phyloP scores from a whole-genome alignment of 805 yeast genomes.

The Wickerhamiella parazyma region DNA sequence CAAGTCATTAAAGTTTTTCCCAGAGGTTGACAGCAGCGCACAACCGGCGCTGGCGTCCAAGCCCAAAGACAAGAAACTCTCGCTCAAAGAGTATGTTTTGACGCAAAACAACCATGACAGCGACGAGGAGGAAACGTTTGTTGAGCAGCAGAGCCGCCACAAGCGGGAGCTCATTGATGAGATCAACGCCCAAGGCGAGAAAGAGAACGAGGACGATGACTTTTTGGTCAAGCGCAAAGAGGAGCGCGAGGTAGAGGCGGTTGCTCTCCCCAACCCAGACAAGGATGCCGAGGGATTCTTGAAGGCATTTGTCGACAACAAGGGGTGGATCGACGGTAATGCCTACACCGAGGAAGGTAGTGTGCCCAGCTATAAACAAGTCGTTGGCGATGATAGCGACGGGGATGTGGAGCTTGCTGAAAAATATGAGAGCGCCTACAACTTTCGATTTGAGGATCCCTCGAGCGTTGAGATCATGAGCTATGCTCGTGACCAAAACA shows the following conservation, averaged over 20 bases:
- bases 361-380: conserved; percentile 24
- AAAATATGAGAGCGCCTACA: conserved; percentile 79
- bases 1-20: conserved; percentile 60
- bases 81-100: conserved; percentile 75
- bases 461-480: conserved; percentile 80
- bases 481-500: conserved; percentile 86
- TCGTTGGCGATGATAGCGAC: conserved; percentile 32
- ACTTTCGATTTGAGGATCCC: conserved; percentile 90
- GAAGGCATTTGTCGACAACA: conserved; percentile 53
- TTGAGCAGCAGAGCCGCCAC: conserved; percentile 61
- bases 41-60: conserved; percentile 9
- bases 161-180: conserved; percentile 60
- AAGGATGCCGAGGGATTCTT: conserved; percentile 55
- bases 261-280: conserved; percentile 51
- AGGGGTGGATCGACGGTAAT: conserved; percentile 76
- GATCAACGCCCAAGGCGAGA: conserved; percentile 33
- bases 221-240: conserved; percentile 49
- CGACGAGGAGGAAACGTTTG: conserved; percentile 36
- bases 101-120: conserved; percentile 45
- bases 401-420: conserved; percentile 80
- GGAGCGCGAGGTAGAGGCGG: conserved; percentile 23
- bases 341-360: conserved; percentile 35
- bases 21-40: conserved; percentile 39
- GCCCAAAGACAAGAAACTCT: conserved; percentile 50
- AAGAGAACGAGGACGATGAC: conserved; percentile 31